Evolutionary conservation across 306 rosid species (phyloP).

Genomic region (Delonix regia): DNA sequence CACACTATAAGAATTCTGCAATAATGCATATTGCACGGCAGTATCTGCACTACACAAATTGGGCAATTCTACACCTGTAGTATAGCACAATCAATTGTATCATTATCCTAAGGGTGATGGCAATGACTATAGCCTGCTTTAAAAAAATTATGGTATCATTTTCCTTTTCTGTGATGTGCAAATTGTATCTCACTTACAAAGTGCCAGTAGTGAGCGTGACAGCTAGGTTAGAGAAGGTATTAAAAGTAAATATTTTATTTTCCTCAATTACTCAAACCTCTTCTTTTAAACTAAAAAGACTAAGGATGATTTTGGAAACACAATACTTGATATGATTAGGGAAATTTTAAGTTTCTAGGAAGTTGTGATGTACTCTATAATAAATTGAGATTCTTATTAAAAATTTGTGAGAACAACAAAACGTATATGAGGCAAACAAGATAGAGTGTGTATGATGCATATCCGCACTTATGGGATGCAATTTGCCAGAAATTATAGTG

Average conservation of each 20-base stretch:
- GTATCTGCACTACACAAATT: background rate
- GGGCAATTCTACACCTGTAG: background rate
- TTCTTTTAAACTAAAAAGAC: background rate
- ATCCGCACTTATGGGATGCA: background rate
- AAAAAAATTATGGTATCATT: background rate
- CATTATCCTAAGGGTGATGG: background rate
- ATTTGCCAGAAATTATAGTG: background rate
- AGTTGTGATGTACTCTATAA: background rate
- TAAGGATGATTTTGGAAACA: background rate
- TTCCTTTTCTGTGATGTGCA: slow-evolving; percentile 16
- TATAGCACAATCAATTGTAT: background rate
- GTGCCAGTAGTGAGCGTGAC: too few species aligned
- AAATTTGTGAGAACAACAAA: background rate
- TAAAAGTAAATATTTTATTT: slow-evolving; percentile 24
- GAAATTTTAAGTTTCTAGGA: background rate
- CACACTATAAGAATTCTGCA: background rate
- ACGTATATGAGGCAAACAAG: background rate
- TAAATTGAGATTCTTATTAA: background rate
- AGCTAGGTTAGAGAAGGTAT: background rate
- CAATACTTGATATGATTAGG: too few species aligned
- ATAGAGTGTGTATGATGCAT: background rate
- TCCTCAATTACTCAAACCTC: background rate
- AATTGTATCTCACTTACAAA: background rate
- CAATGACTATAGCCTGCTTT: background rate
- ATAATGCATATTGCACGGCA: background rate